These are phyloP conservation scores for Blastomyces percursus DNA, from an alignment of 2,329 filamentous ascomycete species.

Conservation along the genomic window DNA sequence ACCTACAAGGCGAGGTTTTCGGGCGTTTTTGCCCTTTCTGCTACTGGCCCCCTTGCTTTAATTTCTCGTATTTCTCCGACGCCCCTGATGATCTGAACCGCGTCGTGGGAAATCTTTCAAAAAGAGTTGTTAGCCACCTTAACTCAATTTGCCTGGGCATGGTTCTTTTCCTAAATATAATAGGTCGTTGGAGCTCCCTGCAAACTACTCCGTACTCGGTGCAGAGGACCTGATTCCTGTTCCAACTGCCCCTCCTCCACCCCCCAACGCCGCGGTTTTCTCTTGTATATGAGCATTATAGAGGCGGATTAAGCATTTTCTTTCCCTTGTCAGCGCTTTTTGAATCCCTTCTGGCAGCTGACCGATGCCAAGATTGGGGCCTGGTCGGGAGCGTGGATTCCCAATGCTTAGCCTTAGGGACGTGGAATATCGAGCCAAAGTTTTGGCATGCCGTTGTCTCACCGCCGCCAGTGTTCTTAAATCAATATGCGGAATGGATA, in stretches of 20 bases:
- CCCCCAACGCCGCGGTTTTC: background rate
- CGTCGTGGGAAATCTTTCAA: background rate
- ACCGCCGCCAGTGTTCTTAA: background rate
- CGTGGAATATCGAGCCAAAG: background rate
- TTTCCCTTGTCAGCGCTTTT: background rate
- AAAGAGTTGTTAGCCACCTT: background rate
- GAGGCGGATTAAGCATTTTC: background rate
- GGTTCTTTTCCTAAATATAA: background rate
- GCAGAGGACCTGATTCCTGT: background rate
- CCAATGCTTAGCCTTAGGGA: background rate
- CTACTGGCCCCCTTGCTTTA: background rate
- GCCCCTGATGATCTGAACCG: constrained; percentile 1
- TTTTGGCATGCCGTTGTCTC: background rate
- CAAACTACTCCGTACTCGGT: background rate
- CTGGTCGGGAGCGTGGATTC: background rate
- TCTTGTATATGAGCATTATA: background rate
- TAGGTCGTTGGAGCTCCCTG: background rate
- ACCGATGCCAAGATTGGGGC: background rate
- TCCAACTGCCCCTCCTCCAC: too few species aligned
- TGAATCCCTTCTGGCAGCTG: background rate
- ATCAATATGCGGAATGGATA: background rate
- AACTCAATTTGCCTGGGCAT: background rate
- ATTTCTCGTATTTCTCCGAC: background rate
- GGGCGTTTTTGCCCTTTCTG: background rate
- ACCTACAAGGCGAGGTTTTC: background rate